Evolutionary conservation across 2,329 filamentous ascomycete genomes (phyloP).

Genomic region (Trichophyton simii): DNA sequence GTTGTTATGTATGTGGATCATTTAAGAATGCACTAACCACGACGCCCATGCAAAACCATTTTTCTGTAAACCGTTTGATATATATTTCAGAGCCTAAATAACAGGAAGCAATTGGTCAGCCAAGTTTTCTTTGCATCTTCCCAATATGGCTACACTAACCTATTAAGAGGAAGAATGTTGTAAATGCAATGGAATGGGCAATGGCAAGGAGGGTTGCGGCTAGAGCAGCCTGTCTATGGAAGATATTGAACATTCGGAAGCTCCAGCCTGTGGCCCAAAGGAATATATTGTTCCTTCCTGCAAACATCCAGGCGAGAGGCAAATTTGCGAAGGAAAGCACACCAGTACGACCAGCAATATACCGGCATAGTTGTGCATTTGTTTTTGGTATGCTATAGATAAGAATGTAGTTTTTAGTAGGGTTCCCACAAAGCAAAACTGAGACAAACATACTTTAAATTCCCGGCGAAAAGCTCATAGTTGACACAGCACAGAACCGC

Average conservation of each 20-base stretch:
- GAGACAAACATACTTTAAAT: slow-evolving; percentile 33
- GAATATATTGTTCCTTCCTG: slow-evolving; percentile 53
- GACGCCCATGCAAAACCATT: slow-evolving; percentile 17
- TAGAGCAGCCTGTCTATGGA: slow-evolving; percentile 55
- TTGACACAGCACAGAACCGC: slow-evolving; percentile 32
- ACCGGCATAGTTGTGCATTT: slow-evolving; percentile 37
- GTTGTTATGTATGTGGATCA: neutral
- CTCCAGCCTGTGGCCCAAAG: slow-evolving; percentile 58
- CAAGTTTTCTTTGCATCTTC: neutral
- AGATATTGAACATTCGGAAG: slow-evolving; percentile 53
- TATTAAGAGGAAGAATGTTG: slow-evolving; percentile 21
- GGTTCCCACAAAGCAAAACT: neutral
- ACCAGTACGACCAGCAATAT: slow-evolving; percentile 51
- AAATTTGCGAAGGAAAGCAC: slow-evolving; percentile 53
- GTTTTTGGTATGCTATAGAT: slow-evolving; percentile 7
- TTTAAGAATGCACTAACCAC: slow-evolving; percentile 13
- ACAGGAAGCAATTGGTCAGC: neutral
- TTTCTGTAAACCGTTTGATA: neutral
- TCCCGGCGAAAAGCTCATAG: slow-evolving; percentile 35
- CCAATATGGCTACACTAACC: neutral
- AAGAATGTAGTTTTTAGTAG: neutral
- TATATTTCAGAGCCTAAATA: neutral
- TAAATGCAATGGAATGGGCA: slow-evolving; percentile 50
- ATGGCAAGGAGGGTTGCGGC: slow-evolving; percentile 50
- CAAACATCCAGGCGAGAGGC: slow-evolving; percentile 54